These are phyloP conservation scores for Coemansia sp. DNA, from an alignment of 192 early-diverging fungal genomes.

Conservation along the genomic window DNA sequence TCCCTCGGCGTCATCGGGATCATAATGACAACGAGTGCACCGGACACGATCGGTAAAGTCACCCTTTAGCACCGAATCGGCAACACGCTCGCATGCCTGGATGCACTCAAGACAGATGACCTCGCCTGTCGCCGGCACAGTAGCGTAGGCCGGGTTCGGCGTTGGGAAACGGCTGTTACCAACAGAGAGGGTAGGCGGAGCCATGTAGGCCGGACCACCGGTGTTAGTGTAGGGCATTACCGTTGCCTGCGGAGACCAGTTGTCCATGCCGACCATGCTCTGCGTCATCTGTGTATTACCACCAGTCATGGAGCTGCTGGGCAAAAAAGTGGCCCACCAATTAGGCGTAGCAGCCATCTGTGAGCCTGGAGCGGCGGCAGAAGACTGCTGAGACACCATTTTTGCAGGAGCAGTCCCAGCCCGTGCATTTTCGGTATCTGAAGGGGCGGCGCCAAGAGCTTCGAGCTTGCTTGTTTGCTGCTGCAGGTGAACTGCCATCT, in stretches of 20 bases:
- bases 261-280: conserved; percentile 9
- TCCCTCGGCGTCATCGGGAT: not conserved
- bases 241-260: conserved; percentile 33
- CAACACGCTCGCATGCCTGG: conserved; percentile 49
- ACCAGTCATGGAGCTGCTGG: not conserved
- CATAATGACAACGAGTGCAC: conserved; percentile 45
- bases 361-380: not conserved
- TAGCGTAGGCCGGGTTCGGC: conserved; percentile 24
- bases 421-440: not conserved
- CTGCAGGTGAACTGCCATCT: conserved; percentile 40
- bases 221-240: conserved; percentile 6
- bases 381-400: too few species aligned
- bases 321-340: conserved; percentile 48
- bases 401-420: not conserved
- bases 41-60: conserved; percentile 48
- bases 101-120: conserved; percentile 47
- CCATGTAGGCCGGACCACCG: conserved; percentile 30
- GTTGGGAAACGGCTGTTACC: conserved; percentile 35
- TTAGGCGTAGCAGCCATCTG: conserved; percentile 17
- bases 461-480: conserved; percentile 26
- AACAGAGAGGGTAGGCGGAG: conserved; percentile 27
- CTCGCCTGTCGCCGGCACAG: conserved; percentile 32
- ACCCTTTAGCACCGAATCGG: conserved; percentile 44
- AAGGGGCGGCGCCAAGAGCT: conserved; percentile 6
- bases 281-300: not conserved